Evolutionary conservation across 2,329 filamentous ascomycete species (phyloP), one percentile per base, ranked within the genome.

Genomic region (Exophiala mesophila): DNA sequence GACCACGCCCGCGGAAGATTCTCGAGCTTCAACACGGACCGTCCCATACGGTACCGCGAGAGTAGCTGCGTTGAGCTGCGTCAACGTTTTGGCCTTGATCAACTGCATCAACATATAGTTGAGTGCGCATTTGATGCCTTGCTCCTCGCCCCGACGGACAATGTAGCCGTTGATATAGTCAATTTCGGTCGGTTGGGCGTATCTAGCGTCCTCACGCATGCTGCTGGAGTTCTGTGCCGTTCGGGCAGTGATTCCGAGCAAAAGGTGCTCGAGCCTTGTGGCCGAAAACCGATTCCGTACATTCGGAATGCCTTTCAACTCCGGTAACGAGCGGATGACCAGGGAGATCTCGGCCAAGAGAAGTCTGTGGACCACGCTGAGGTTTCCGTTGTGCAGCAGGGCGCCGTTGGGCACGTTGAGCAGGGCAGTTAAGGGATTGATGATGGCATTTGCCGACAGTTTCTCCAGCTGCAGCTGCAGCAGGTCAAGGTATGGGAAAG

Each of bases 111-210:
- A 69, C 70, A 85, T 75, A 55, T 82, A 80, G 59, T 94, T 92
- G 48, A 82, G 70, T 8, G 79, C 77, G 56, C 81, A 81, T 37
- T 77, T 70, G n/a, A 95, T 69, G 1, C 86, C 85, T 47, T 89
- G 57, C 59, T 85, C 77, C 55, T 77, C 73, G 0, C 85, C 92
- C 29, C 83, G 76, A 37, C 70, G 73, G 21, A 94, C 73, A 46
- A 98, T 83, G 66, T 90, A 98, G 1, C 89, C 90, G 60, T 94
- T 96, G 54, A 90, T 76, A 57, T 83, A 94, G 33, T 89, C 78
- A 29, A 96, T 77, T 56, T 95, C 88, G 0, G 86, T 88, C 44
- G 71, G 65, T 47, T 68, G 66, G 1, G 85, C 83, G 1, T 65
- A 61, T 8, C 77, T 66, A 9, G 89, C 69, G 55, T 83, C 78